Base-by-base conservation (phyloP, 2,329 filamentous ascomycete species). In the Kalmusia sp. region DNA sequence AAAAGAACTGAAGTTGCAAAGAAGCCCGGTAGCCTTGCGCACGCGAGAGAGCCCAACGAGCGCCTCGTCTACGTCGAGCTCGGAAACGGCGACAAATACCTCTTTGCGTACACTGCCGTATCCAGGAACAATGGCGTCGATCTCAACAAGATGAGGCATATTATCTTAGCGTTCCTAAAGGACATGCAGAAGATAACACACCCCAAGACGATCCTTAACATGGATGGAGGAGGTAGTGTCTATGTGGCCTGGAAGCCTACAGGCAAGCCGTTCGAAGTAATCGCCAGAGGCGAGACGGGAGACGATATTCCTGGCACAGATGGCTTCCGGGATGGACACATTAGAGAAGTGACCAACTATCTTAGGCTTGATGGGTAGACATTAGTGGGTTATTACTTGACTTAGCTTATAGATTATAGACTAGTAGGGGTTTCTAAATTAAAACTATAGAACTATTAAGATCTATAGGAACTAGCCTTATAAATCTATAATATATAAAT, bases 21-120 rank as follows among this genome's bases (percentile, higher is more conserved):
- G 14, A n/a, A 46, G 24, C 5, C 43, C 22, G 43, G 43, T 24
- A 46, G 43, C 30, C 38, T 46, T 24, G 30, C 43, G 27, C 43
- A 46, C 21, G 43, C 43, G 19, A 46, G 19, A 14, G 17, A 48
- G 33, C 45, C 31, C 24, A 48, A 48, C 25, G 45, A 48, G 33
- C 45, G 45, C 15, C 45, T 39, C 28, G 45, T 39, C 21, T 3
- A 12, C 33, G 34, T 19, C 17, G 24, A 30, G 8, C 12, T 48
- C 6, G 7, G 6, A 5, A 21, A 39, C 25, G 24, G 21, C 34
- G 34, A 38, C 21, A 48, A 39, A 28, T 48, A 28, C 24, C 33
- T 48, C 22, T 48, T 48, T 17, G 33, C 34, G 15, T 48, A 48
- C 45, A 48, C 33, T 19, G 45, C 45, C 3, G 5, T 2, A 1